Evolutionary conservation across 2,329 filamentous ascomycete species (phyloP).

Genomic region (Hypoxylon sp.): DNA sequence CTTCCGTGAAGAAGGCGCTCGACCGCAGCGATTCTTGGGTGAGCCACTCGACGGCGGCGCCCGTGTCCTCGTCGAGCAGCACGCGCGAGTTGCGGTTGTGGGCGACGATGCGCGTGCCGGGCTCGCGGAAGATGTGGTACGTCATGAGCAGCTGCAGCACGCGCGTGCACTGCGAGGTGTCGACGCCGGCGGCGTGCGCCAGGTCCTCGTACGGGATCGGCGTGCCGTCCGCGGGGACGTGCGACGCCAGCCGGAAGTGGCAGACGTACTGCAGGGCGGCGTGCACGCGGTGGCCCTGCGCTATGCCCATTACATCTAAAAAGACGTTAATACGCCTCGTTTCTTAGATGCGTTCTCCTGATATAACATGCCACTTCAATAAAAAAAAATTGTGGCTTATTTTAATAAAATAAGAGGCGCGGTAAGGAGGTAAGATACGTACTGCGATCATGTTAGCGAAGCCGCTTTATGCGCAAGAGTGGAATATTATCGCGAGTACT

Average conservation of each 20-base stretch:
- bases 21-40: conserved; percentile 38
- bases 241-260: conserved; percentile 40
- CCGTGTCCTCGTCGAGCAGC: conserved; percentile 40
- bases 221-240: conserved; percentile 36
- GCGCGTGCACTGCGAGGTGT: conserved; percentile 34
- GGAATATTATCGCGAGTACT: conserved; percentile 1
- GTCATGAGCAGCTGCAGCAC: conserved; percentile 42
- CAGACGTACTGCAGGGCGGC: conserved; percentile 40
- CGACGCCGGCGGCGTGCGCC: conserved; percentile 33
- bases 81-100: conserved; percentile 42
- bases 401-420: neutral
- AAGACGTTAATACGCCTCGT: conserved; percentile 14
- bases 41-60: conserved; percentile 39
- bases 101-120: conserved; percentile 39
- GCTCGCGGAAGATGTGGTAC: conserved; percentile 43
- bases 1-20: conserved; percentile 39
- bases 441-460: conserved; percentile 27
- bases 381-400: too few relatives aligned
- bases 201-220: conserved; percentile 40
- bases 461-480: neutral
- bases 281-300: conserved; percentile 39
- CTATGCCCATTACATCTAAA: conserved; percentile 39
- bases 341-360: too few relatives aligned
- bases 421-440: too few relatives aligned
- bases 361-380: neutral